These are phyloP conservation scores for Penicillium griseofulvum DNA, from an alignment of 2,329 filamentous ascomycete genomes.

Conservation along the genomic window DNA sequence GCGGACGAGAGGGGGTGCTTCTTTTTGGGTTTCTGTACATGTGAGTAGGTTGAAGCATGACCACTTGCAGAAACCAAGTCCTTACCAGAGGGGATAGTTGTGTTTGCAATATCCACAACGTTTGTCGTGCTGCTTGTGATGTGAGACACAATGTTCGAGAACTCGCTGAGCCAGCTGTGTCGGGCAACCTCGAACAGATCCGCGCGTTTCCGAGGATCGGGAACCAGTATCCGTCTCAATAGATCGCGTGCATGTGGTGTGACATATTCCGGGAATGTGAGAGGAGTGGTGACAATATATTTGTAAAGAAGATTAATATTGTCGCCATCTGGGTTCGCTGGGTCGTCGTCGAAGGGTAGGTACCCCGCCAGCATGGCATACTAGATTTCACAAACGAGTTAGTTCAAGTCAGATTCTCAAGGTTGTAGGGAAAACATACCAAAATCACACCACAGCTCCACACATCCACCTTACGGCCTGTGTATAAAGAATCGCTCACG, in stretches of 20 bases:
- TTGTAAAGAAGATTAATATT: conserved; percentile 99
- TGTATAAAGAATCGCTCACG: conserved; percentile 95
- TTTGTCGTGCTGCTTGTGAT: conserved; percentile 95
- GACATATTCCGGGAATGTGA: conserved; percentile 98
- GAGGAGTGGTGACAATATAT: conserved; percentile 94
- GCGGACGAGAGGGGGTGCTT: conserved; percentile 67
- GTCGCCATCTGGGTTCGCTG: conserved; percentile 95
- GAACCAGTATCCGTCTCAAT: conserved; percentile 86
- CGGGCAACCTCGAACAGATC: conserved; percentile 96
- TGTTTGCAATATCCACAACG: conserved; percentile 77
- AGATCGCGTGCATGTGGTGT: conserved; percentile 94
- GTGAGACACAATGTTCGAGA: conserved; percentile 92
- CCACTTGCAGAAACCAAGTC: not conserved
- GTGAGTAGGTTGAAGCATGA: not conserved
- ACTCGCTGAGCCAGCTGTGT: conserved; percentile 97
- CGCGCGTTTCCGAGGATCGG: conserved; percentile 89
- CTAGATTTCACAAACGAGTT: conserved; percentile 47
- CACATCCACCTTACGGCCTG: conserved; percentile 94
- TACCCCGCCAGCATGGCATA: conserved; percentile 99
- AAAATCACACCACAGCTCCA: conserved; percentile 99
- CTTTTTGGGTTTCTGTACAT: conserved; percentile 50
- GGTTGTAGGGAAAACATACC: conserved; percentile 55
- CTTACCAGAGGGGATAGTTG: conserved; percentile 63
- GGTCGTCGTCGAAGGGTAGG: conserved; percentile 95
- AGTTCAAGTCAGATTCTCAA: not conserved